Base-by-base conservation (phyloP, 371 early-diverging fungal species). In the Rhizopus sp. region DNA sequence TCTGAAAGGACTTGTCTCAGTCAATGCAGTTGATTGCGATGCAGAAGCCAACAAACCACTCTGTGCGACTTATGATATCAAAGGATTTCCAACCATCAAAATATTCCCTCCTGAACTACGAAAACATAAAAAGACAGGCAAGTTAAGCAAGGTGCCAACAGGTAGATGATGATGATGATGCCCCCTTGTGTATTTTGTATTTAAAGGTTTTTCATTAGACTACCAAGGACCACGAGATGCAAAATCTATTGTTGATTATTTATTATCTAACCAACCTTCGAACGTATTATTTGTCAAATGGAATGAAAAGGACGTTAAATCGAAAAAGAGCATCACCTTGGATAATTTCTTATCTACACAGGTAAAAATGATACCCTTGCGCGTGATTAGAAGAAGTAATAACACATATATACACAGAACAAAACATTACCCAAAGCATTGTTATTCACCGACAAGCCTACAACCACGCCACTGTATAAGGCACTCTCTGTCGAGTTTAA, bases 81-180 rank as follows among this genome's bases (percentile, higher is more conserved):
- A 93, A 75, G 96, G 97, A 8, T 97, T 94, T 77, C 97, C 97
- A 4, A 96, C 96, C n/a, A 82, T 97, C 61, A 97, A 96, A 68
- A 70, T 91, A 1, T 96, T 96, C 63, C 80, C 78, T 3, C 73
- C 84, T 35, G 74, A 70, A 46, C 54, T 60, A 12, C 65, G 44
- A 31, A 64, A 50, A 17, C 61, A 72, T 30, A 85, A 85, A 57
- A 77, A 80, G 59, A 82, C 82, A 3, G 82, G 83, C 16, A 59
- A 65, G 32, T 54, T 63, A 17, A 69, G 52, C 7, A 88, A 88
- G 60, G 69, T 62, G 44, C 77, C 87, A 5, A 54, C 68, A 61
- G 81, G 83, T 80, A 68, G 42, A 39, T 47, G 8, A 23, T 23
- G 23, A 23, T n/a, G n/a, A n/a, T n/a, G n/a, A n/a, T n/a, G n/a